Evolutionary conservation across 108 stramenopile species (phyloP), one percentile per base, ranked within the genome.

Genomic region (Aurantiochytrium sp.): DNA sequence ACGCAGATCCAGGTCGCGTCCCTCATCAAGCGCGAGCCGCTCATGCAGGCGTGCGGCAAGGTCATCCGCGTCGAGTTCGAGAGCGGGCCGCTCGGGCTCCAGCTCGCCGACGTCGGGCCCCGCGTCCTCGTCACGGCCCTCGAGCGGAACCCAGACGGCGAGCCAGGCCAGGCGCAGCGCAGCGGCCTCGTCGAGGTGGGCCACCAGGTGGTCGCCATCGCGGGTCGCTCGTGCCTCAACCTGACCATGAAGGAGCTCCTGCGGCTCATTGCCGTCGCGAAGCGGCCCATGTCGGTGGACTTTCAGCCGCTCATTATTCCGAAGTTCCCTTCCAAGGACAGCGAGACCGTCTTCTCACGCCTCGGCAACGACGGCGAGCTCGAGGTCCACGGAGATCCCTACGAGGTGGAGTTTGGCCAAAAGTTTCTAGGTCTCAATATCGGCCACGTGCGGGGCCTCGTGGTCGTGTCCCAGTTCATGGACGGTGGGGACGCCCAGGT

Each of bases 71-170:
- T 81, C 27, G 73, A 81, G 45, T 81, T 81, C 24, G 24, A 81
- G 8, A 15, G 27, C 8, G 73, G 73, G 19, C 73, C 73, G 2
- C 73, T 81, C 2, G 73, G 73, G 21, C 24, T 81, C 6, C 73
- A 81, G 73, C 73, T 81, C 73, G 73, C 73, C 12, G 73, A 81
- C 30, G 73, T 81, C 1, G 73, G 73, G 6, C 73, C 42, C 45
- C 73, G 73, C 24, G 73, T 81, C 10, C 45, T 81, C 0, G 73
- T 81, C 19, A 81, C 73, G 6, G 73, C 73, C 17, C 30, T 81
- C n/a, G 73, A 81, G 73, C 6, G 32, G 6, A 39, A 3, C 24
- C 27, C 73, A 6, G 45, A 24, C 39, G 73, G 73, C 15, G 39
- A 42, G 8, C 73, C 73, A 12, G 73, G 73, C 24, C 73, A 81